These are phyloP conservation scores for Neurospora cerealis DNA, from an alignment of 495 filamentous ascomycete genomes.

Conservation along the genomic window DNA sequence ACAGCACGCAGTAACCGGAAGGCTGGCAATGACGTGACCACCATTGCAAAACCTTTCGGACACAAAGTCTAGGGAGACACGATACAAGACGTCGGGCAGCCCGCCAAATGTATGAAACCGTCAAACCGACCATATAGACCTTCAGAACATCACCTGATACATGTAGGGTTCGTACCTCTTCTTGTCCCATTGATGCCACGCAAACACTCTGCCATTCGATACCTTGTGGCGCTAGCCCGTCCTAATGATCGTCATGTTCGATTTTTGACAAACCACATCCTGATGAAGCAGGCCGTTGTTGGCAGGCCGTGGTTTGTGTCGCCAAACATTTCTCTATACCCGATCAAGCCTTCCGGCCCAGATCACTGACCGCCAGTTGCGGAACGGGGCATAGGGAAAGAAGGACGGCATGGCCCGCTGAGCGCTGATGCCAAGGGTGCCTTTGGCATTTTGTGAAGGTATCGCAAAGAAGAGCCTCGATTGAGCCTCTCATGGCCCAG, in stretches of 20 bases:
- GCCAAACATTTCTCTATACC: conserved; percentile 3
- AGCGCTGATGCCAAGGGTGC: neutral
- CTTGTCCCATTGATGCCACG: conserved; percentile 5
- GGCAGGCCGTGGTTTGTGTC: neutral
- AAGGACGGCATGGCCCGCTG: conserved; percentile 2
- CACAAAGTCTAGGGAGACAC: neutral
- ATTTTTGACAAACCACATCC: conserved; percentile 16
- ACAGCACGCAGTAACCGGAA: neutral
- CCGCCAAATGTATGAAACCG: neutral
- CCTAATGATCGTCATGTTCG: conserved; percentile 12
- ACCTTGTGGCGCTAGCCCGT: conserved; percentile 5
- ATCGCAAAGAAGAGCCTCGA: conserved; percentile 6
- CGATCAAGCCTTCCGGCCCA: conserved; percentile 7
- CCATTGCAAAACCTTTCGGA: neutral
- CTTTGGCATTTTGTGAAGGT: neutral
- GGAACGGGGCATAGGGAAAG: neutral
- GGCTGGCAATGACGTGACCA: neutral
- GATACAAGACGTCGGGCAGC: neutral
- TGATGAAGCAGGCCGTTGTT: conserved; percentile 20
- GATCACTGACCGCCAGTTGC: conserved; percentile 13
- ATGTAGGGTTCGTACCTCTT: neutral
- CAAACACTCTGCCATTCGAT: neutral
- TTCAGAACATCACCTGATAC: conserved; percentile 11
- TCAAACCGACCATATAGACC: neutral
- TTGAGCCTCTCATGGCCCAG: conserved; percentile 7